Evolutionary conservation across 1,284 basidiomycete genomes (phyloP).

Genomic region (Pyrrhoderma lamaoense): DNA sequence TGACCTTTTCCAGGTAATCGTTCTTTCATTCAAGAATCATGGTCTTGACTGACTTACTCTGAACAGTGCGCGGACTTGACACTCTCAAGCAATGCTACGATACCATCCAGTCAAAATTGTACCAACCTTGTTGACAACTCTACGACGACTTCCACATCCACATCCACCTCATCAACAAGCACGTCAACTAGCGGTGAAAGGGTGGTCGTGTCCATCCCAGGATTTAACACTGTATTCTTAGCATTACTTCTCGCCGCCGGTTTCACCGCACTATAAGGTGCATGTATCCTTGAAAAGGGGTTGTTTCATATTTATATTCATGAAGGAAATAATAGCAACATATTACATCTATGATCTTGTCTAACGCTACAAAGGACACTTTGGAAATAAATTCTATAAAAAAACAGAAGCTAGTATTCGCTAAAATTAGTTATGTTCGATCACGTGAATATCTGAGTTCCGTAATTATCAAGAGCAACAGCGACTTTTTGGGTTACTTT

Average conservation of each 20-base stretch:
- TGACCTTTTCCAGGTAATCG: conserved; percentile 51
- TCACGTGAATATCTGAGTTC: no score
- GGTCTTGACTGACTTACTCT: neutral
- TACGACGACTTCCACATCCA: neutral
- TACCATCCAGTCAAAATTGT: conserved; percentile 34
- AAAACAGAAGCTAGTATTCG: no score
- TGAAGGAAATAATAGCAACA: no score
- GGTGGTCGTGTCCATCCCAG: neutral
- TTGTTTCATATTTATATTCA: no score
- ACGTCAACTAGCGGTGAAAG: conserved; percentile 5
- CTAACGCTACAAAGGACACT: neutral
- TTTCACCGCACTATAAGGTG: conserved; percentile 8
- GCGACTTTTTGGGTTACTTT: no score
- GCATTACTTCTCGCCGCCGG: conserved; percentile 3
- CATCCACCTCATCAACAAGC: conserved; percentile 2
- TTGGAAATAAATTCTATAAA: no score
- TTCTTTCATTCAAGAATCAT: neutral
- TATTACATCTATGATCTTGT: neutral
- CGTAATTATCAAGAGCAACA: no score
- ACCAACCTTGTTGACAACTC: conserved; percentile 18
- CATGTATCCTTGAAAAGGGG: no score
- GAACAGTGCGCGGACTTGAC: conserved; percentile 67
- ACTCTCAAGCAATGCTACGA: conserved; percentile 42
- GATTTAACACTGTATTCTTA: neutral
- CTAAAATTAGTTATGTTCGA: no score